These are phyloP conservation scores for Cetraspora pellucida DNA, from an alignment of 192 early-diverging fungal genomes.

Conservation along the genomic window DNA sequence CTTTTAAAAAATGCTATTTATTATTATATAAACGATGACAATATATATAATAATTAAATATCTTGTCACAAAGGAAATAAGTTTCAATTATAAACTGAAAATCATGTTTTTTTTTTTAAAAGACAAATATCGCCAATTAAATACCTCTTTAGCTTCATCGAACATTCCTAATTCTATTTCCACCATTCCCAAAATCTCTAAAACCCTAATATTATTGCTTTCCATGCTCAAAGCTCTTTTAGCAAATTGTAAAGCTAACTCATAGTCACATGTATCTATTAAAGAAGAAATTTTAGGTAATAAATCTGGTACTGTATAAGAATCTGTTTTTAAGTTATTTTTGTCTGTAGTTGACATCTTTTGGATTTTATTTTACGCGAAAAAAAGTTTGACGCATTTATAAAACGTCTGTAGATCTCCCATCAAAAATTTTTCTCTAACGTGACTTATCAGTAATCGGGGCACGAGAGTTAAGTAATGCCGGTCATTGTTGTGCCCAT, in stretches of 20 bases:
- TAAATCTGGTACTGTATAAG: no score
- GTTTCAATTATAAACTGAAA: not conserved
- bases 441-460: no score
- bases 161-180: constrained; percentile 76
- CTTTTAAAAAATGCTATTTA: constrained; percentile 62
- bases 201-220: constrained; percentile 56
- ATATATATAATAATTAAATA: not conserved
- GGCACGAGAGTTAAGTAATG: no score
- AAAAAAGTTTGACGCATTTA: no score
- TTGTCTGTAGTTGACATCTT: no score
- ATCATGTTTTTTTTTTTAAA: not conserved
- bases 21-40: not conserved
- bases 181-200: constrained; percentile 72
- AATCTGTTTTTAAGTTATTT: no score
- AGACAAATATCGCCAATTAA: not conserved
- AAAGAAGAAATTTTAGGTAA: no score
- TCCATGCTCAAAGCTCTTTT: constrained; percentile 67
- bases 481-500: no score
- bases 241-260: constrained; percentile 70
- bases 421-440: no score
- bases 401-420: no score
- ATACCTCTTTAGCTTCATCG: constrained; percentile 63
- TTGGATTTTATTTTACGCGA: no score
- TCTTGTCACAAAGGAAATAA: constrained; percentile 11
- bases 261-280: constrained; percentile 74